Evolutionary conservation across 2,329 filamentous ascomycete genomes (phyloP).

Genomic region (Xylaria sp.): DNA sequence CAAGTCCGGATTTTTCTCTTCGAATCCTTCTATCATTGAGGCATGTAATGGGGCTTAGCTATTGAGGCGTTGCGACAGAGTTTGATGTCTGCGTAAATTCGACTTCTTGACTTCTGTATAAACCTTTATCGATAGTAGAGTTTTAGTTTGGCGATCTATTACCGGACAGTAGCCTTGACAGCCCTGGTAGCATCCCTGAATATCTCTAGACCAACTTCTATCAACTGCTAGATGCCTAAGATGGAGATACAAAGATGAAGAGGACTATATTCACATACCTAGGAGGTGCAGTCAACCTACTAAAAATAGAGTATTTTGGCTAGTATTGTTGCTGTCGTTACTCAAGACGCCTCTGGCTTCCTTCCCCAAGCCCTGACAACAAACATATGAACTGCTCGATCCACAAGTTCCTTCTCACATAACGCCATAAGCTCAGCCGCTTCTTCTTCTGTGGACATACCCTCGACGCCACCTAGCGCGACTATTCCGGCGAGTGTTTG

Average conservation of each 20-base stretch:
- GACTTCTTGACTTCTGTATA: too few relatives aligned
- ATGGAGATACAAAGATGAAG: not conserved
- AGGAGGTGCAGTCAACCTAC: not conserved
- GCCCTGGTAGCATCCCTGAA: not conserved
- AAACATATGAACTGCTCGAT: constrained; percentile 25
- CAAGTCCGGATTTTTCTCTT: not conserved
- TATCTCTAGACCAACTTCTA: not conserved
- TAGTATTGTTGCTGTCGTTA: not conserved
- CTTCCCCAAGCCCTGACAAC: constrained; percentile 36
- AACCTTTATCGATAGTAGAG: too few relatives aligned
- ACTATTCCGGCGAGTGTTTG: constrained; percentile 34
- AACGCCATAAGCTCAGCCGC: constrained; percentile 27
- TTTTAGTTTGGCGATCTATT: too few relatives aligned
- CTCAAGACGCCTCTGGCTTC: constrained; percentile 19
- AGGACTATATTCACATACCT: not conserved
- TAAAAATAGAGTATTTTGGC: not conserved
- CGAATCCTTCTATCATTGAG: not conserved
- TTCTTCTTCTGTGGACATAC: constrained; percentile 33
- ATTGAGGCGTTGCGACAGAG: not conserved
- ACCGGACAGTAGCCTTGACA: too few relatives aligned
- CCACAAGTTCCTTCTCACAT: constrained; percentile 17
- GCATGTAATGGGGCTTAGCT: not conserved
- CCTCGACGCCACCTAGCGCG: constrained; percentile 32
- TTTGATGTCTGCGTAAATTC: not conserved
- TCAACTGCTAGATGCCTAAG: not conserved